These are phyloP conservation scores for Ogataea minuta DNA, from an alignment of 805 yeast species.

Conservation along the genomic window DNA sequence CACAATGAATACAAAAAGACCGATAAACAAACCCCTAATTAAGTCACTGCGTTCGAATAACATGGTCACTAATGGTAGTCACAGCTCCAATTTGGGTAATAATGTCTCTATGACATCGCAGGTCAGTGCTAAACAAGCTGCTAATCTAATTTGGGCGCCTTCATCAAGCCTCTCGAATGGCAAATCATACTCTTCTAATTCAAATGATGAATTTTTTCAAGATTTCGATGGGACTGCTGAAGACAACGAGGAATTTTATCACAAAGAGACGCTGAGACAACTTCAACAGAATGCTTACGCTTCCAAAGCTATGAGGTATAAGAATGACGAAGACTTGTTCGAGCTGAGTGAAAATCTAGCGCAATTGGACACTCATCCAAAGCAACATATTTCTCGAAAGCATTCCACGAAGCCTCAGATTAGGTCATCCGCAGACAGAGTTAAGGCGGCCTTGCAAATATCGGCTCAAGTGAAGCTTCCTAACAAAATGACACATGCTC, in stretches of 20 bases:
- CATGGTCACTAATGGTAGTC: slow-evolving; percentile 3
- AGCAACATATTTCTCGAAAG: slow-evolving; percentile 2
- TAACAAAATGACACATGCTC: slow-evolving; percentile 16
- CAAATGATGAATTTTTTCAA: slow-evolving; percentile 24
- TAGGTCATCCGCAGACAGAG: slow-evolving; percentile 30
- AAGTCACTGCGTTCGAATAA: slow-evolving; percentile 22
- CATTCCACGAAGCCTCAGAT: slow-evolving; percentile 10
- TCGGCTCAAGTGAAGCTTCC: slow-evolving; percentile 34
- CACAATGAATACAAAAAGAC: slow-evolving; percentile 29
- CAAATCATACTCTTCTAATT: slow-evolving; percentile 27
- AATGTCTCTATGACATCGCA: slow-evolving; percentile 9
- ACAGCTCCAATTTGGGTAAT: slow-evolving; percentile 2
- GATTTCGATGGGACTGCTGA: slow-evolving; percentile 28
- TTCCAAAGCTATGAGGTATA: slow-evolving; percentile 20
- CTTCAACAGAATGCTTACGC: slow-evolving; percentile 26
- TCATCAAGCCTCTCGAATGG: slow-evolving; percentile 28
- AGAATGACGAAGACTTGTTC: slow-evolving; percentile 17
- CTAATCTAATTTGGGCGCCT: slow-evolving; percentile 38
- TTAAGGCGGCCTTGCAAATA: slow-evolving; percentile 32
- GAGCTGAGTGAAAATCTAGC: slow-evolving; percentile 15
- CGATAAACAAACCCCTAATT: slow-evolving; percentile 20
- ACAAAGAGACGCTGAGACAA: slow-evolving; percentile 29
- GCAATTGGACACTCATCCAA: slow-evolving; percentile 17
- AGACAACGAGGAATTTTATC: slow-evolving; percentile 22
- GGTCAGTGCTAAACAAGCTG: slow-evolving; percentile 35